Conservation (phyloP, 2,329 filamentous ascomycete species). For the Cadophora gregata region DNA sequence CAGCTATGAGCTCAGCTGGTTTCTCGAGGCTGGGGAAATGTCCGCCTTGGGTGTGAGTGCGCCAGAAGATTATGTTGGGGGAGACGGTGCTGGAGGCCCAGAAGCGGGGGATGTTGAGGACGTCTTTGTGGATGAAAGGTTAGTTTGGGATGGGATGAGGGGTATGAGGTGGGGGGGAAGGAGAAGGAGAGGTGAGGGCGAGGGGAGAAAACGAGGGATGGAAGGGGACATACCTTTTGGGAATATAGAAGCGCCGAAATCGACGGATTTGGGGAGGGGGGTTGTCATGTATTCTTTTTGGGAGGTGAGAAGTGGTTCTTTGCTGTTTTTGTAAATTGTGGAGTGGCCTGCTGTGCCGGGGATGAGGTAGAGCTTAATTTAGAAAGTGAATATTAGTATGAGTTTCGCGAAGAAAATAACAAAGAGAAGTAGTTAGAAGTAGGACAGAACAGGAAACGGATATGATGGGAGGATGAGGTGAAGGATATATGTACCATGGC, state of each 20-base stretch:
- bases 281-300: constrained; percentile 11
- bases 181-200: neutral
- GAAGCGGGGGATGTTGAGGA: constrained; percentile 47
- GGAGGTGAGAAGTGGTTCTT: constrained; percentile 22
- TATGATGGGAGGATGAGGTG: neutral
- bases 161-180: too few species aligned
- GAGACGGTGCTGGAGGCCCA: constrained; percentile 59
- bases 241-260: constrained; percentile 37
- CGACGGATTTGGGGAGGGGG: constrained; percentile 25
- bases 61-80: constrained; percentile 63
- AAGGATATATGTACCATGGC: constrained; percentile 29
- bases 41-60: constrained; percentile 39
- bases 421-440: neutral
- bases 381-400: neutral
- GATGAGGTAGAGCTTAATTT: constrained; percentile 32
- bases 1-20: constrained; percentile 56
- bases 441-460: neutral
- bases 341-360: constrained; percentile 32
- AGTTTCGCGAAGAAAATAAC: neutral
- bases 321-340: constrained; percentile 34
- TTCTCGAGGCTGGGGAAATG: constrained; percentile 67
- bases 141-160: neutral
- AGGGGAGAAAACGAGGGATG: neutral
- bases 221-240: constrained; percentile 27
- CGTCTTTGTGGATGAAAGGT: constrained; percentile 19